phyloP scores from a whole-genome alignment of 1,139 yeast species.

The Kluyveromyces marxianus region DNA sequence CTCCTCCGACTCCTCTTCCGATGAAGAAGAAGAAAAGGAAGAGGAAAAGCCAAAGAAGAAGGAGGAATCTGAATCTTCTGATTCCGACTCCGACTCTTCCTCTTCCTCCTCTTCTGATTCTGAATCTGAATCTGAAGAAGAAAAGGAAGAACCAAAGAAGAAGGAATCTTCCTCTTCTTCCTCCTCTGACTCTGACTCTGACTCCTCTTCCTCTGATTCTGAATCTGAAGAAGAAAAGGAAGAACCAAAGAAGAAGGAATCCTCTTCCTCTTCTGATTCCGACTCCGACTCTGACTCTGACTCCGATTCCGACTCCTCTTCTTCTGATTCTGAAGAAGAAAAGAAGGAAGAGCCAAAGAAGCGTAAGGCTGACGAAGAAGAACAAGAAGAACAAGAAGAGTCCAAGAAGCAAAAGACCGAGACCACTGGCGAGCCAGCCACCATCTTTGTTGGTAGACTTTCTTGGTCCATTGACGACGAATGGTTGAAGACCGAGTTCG shows the following conservation, averaged over 20 bases:
- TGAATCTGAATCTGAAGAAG: constrained; percentile 24
- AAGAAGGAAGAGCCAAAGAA: constrained; percentile 25
- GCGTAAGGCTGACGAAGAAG: constrained; percentile 32
- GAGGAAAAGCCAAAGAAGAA: constrained; percentile 20
- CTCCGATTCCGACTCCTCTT: constrained; percentile 18
- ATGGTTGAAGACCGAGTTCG: constrained; percentile 85
- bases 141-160: constrained; percentile 15
- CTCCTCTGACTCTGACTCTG: constrained; percentile 6
- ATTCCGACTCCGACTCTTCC: constrained; percentile 5
- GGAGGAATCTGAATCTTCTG: constrained; percentile 10
- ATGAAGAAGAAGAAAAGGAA: constrained; percentile 21
- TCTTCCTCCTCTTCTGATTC: constrained; percentile 22
- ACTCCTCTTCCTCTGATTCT: constrained; percentile 12
- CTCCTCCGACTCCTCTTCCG: constrained; percentile 15
- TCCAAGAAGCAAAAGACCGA: constrained; percentile 39
- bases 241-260: constrained; percentile 14
- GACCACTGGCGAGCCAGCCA: constrained; percentile 52
- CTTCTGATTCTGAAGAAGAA: constrained; percentile 24
- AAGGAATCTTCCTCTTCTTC: constrained; percentile 7
- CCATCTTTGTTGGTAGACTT: constrained; percentile 91
- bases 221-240: constrained; percentile 14
- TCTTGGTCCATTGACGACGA: constrained; percentile 97
- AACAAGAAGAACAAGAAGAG: constrained; percentile 21
- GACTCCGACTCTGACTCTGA: constrained; percentile 14
- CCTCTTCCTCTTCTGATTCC: constrained; percentile 8